Percentiles rank a stretch among this genome's conserved stretches.
These are phyloP conservation scores for Alternaria arbusti DNA, from an alignment of 2,329 filamentous ascomycete genomes.

Conservation along the genomic window DNA sequence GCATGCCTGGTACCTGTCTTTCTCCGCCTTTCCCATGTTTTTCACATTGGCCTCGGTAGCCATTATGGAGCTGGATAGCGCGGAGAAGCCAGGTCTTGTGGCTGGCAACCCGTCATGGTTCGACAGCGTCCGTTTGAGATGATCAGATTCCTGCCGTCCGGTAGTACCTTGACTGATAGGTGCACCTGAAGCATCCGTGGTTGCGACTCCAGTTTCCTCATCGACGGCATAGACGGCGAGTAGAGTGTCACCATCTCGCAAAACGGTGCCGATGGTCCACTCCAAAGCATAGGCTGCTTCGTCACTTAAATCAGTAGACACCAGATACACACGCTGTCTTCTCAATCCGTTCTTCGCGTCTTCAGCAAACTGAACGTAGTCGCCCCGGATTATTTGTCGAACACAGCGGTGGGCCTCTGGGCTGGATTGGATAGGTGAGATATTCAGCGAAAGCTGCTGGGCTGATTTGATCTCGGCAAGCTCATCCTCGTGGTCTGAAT, in stretches of 20 bases:
- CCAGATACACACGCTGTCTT: slow-evolving; percentile 85
- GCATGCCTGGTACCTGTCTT: slow-evolving; percentile 81
- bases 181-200: slow-evolving; percentile 57
- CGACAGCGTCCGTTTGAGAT: slow-evolving; percentile 70
- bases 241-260: slow-evolving; percentile 92
- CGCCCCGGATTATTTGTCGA: slow-evolving; percentile 87
- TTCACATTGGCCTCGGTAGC: slow-evolving; percentile 46
- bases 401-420: slow-evolving; percentile 81
- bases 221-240: slow-evolving; percentile 93
- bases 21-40: slow-evolving; percentile 64
- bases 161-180: slow-evolving; percentile 75
- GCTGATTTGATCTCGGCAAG: slow-evolving; percentile 85
- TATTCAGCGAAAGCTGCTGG: slow-evolving; percentile 80
- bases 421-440: slow-evolving; percentile 79
- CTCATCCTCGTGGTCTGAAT: slow-evolving; percentile 87
- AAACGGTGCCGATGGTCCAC: slow-evolving; percentile 95
- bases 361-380: slow-evolving; percentile 77
- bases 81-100: slow-evolving; percentile 36
- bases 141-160: slow-evolving; percentile 73
- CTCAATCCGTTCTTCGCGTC: slow-evolving; percentile 80
- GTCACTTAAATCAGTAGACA: slow-evolving; percentile 93
- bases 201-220: slow-evolving; percentile 70
- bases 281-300: slow-evolving; percentile 95
- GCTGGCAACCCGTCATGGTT: slow-evolving; percentile 47
- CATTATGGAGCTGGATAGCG: slow-evolving; percentile 44